These are phyloP conservation scores for Mycena rosella DNA, from an alignment of 768 basidiomycete species.

Conservation along the genomic window DNA sequence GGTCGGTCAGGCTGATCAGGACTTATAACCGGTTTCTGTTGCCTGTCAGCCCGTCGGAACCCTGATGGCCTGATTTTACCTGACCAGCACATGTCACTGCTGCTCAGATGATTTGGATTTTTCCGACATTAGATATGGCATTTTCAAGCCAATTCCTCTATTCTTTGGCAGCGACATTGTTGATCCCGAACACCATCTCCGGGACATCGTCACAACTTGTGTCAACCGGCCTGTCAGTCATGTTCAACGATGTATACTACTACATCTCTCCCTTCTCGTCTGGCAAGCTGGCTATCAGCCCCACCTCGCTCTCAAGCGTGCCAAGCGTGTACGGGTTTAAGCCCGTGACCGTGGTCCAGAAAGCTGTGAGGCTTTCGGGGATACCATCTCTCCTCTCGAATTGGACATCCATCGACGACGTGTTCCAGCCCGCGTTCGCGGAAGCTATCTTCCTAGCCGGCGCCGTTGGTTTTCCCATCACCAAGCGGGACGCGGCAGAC, in stretches of 20 bases:
- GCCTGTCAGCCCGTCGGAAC: no score
- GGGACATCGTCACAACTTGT: conserved; percentile 4
- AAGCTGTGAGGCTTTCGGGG: conserved; percentile 14
- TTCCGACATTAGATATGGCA: no score
- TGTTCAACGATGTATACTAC: conserved; percentile 20
- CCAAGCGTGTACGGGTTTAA: conserved; percentile 24
- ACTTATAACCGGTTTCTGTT: no score
- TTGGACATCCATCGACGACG: conserved; percentile 21
- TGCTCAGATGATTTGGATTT: no score
- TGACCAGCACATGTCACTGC: no score
- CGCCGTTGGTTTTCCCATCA: conserved; percentile 17
- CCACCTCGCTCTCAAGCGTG: conserved; percentile 13
- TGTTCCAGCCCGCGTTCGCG: conserved; percentile 21
- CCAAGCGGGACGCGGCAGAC: conserved; percentile 12
- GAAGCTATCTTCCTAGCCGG: conserved; percentile 19
- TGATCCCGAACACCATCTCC: conserved; percentile 9
- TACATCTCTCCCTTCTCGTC: conserved; percentile 23
- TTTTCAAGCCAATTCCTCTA: conserved; percentile 14
- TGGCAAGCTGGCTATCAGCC: conserved; percentile 20
- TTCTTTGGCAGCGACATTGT: conserved; percentile 18
- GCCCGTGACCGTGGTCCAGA: conserved; percentile 22
- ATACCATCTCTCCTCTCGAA: conserved; percentile 25
- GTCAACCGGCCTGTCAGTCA: conserved; percentile 20
- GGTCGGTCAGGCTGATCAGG: no score
- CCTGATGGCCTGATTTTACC: no score